Base-by-base conservation (phyloP, 192 early-diverging fungal genomes). In the Cladochytrium replicatum region DNA sequence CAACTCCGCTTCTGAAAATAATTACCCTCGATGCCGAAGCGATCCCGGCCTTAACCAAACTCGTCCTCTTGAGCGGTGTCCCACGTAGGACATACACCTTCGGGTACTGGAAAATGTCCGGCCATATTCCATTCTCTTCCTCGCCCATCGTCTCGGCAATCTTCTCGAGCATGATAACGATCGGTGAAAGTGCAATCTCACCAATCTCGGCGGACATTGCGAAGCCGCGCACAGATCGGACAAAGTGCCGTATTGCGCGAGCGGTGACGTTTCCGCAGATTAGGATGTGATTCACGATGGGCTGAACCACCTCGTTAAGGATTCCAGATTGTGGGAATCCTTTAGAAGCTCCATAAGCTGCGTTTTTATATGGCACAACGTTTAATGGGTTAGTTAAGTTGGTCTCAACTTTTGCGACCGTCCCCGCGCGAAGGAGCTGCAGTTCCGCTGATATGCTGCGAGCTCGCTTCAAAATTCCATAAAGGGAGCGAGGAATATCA, bases 201-300 rank as follows among this genome's bases (percentile, higher is more conserved):
- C 32, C 4, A 3, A 1, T 23, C 26, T 11, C 1, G 57, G 27
- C 1, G 57, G 41, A 29, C 19, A 9, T 30, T 11, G 24, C 30
- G 29, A 50, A 44, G 2, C 38, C 43, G 6, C 73, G 66, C 6
- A 75, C 53, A 9, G 46, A 50, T 6, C 54, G 24, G 11, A 75
- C 61, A 58, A 75, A 75, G 21, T 71, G 66, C 13, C 60, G 47
- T 30, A 75, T 54, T 2, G 47, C 66, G 11, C 68, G 56, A 21
- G 66, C 50, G 6, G 64, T 54, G 27, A 75, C 53, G 23, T 54
- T 24, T 1, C 73, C 73, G 47, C 66, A 68, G 2, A 75, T 52
- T 26, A 75, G 68, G 32, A 75, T 64, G 43, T 75, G 73, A 29
- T 41, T 32, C 17, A 13, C 17, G 13, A 37, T 13, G 13, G n/a